These are phyloP conservation scores for Porcisia hertigi DNA, from an alignment of 208 protist genomes.

Conservation along the genomic window DNA sequence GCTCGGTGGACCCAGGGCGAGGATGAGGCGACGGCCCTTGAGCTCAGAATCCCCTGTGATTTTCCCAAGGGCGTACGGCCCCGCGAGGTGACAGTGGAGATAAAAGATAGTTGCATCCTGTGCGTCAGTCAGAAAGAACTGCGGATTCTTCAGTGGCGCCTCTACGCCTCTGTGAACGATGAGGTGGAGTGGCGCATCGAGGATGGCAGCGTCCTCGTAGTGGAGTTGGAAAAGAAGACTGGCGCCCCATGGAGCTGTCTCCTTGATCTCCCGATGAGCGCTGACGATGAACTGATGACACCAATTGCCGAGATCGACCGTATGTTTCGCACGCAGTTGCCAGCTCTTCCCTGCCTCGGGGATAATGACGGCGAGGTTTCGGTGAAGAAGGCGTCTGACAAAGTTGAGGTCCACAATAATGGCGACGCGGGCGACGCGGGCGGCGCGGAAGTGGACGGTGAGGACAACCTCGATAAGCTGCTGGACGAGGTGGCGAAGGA, in stretches of 20 bases:
- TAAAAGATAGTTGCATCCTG: constrained; percentile 79
- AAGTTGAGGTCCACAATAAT: constrained; percentile 25
- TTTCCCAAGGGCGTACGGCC: constrained; percentile 67
- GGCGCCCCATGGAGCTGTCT: constrained; percentile 72
- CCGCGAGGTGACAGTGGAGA: constrained; percentile 71
- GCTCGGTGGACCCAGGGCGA: constrained; percentile 72
- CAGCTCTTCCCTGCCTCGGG: constrained; percentile 49
- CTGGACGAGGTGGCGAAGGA: constrained; percentile 81
- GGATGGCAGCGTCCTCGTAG: constrained; percentile 54
- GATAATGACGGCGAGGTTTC: constrained; percentile 20
- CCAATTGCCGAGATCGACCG: constrained; percentile 53
- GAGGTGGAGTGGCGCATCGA: constrained; percentile 88
- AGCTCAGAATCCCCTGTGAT: constrained; percentile 74
- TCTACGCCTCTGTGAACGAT: constrained; percentile 64
- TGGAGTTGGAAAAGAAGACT: constrained; percentile 70
- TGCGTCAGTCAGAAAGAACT: constrained; percentile 69
- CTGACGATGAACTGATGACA: constrained; percentile 60
- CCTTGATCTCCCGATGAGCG: constrained; percentile 68
- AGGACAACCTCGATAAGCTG: constrained; percentile 76
- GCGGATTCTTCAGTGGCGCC: constrained; percentile 82
- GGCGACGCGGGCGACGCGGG: neutral
- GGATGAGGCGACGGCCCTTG: constrained; percentile 59
- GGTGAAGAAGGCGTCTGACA: constrained; percentile 39
- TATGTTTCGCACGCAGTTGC: constrained; percentile 74
- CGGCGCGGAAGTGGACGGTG: constrained; percentile 24